These are phyloP conservation scores for Suhomyces bokatorum DNA, from an alignment of 1,139 yeast species.

Conservation along the genomic window DNA sequence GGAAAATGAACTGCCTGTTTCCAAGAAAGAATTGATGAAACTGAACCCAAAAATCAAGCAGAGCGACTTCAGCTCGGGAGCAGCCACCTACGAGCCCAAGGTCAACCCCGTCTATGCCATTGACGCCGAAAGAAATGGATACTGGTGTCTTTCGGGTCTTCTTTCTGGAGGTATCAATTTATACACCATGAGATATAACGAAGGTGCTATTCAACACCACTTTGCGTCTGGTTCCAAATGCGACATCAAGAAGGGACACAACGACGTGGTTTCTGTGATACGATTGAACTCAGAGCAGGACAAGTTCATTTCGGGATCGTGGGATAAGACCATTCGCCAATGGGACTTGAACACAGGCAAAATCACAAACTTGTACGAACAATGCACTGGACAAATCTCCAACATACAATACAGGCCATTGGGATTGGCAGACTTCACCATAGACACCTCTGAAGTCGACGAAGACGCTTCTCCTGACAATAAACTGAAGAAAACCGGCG, in stretches of 20 bases:
- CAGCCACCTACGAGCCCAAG: conserved; percentile 58
- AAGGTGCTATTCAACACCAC: conserved; percentile 80
- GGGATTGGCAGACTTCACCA: conserved; percentile 48
- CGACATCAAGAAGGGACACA: conserved; percentile 47
- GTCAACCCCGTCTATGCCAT: conserved; percentile 85
- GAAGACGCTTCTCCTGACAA: conserved; percentile 1
- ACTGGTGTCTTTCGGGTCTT: conserved; percentile 85
- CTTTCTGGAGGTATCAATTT: conserved; percentile 83
- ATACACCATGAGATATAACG: conserved; percentile 80
- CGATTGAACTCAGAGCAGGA: conserved; percentile 62
- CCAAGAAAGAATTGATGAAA: conserved; percentile 39
- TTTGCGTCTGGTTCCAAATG: conserved; percentile 45
- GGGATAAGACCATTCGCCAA: conserved; percentile 77
- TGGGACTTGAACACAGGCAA: conserved; percentile 89
- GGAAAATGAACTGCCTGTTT: conserved; percentile 91
- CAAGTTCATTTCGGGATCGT: conserved; percentile 75
- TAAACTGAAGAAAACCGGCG: conserved; percentile 20
- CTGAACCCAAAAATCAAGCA: conserved; percentile 46
- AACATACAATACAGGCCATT: conserved; percentile 76
- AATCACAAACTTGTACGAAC: conserved; percentile 46
- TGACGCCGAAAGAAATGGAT: conserved; percentile 79
- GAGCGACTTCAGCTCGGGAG: conserved; percentile 43
- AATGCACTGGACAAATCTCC: conserved; percentile 76
- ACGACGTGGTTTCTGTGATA: conserved; percentile 72
- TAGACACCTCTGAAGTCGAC: conserved; percentile 15